Conservation (phyloP, 495 filamentous ascomycete species). For the Lasiosphaeriaceae sp. region DNA sequence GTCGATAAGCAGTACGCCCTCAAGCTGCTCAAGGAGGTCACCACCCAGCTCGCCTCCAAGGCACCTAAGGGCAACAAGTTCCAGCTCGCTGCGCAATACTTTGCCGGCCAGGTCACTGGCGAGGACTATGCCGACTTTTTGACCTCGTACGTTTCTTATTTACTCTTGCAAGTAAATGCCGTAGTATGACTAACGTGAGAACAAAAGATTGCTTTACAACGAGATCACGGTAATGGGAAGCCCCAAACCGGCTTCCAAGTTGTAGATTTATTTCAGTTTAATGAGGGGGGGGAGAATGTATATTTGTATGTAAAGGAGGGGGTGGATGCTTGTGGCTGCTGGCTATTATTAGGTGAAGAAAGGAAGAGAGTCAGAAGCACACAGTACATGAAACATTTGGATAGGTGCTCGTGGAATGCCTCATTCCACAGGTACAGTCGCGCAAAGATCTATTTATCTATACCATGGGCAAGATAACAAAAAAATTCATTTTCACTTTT, state of each 20-base stretch:
- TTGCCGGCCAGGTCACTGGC: conserved; percentile 86
- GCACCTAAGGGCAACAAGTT: conserved; percentile 90
- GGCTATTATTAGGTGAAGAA: too few relatives aligned
- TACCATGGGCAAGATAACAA: too few relatives aligned
- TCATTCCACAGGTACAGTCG: too few relatives aligned
- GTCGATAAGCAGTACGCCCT: conserved; percentile 89
- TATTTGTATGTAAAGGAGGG: too few relatives aligned
- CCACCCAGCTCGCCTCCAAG: conserved; percentile 67
- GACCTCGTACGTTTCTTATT: conserved; percentile 58
- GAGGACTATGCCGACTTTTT: conserved; percentile 98
- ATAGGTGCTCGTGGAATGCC: too few relatives aligned
- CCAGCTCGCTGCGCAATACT: conserved; percentile 86
- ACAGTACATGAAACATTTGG: too few relatives aligned
- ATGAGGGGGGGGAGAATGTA: not conserved
- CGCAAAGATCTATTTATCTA: too few relatives aligned
- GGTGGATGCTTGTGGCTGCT: too few relatives aligned
- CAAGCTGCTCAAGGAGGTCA: conserved; percentile 82
- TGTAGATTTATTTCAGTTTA: conserved; percentile 42
- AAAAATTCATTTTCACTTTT: too few relatives aligned
- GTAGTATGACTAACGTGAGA: not conserved
- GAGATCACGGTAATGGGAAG: conserved; percentile 85
- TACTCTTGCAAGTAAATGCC: not conserved
- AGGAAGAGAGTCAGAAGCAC: too few relatives aligned
- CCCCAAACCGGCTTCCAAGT: conserved; percentile 68
- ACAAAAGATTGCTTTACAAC: conserved; percentile 75